Base-by-base conservation (phyloP, 2,329 filamentous ascomycete genomes). In the Scedosporium boydii region DNA sequence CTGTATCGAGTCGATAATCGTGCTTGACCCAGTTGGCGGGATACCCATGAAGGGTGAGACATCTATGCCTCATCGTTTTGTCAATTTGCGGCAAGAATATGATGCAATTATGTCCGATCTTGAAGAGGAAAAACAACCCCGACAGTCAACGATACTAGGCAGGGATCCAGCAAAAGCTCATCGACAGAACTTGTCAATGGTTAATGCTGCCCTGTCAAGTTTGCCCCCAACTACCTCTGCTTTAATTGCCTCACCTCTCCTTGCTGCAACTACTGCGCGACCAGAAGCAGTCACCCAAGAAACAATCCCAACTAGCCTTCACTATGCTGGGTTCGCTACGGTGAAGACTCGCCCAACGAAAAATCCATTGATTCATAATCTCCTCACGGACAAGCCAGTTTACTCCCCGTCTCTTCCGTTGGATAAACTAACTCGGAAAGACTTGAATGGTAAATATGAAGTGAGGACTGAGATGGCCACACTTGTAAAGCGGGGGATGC, bases 31-130 rank as follows among this genome's bases (percentile, higher is more conserved):
- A 0, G 76, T 92, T 0, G 95, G 95, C 3, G 93, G 92, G 0
- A 91, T 93, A 56, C 95, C 95, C 0, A 80, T 90, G 64, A 72
- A 81, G 68, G 72, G 72, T 4, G 72, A 70, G 26, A 70, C 72
- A 2, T 70, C 70, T 2, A 69, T 72, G 21, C 71, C 71, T 38
- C 77, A 79, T 62, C 70, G 77, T 42, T 98, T 97, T 70, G 84
- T 99, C 70, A 99, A 99, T 68, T 81, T 99, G 63, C 89, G 96
- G 70, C 92, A 98, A 70, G 93, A 99, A 71, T 96, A 89, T 67
- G 78, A 83, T 1, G 77, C 82, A 27, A 87, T 96, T 58, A 80
- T 84, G 64, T 74, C 81, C 16, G 83, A 91, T 67, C 78, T 96
- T 27, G 69, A 72, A 59, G 66, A 77, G 68, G 74, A 46, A 70